Percentiles rank a stretch among this genome's conserved stretches.
These are phyloP conservation scores for Hippophae tibetana DNA, from an alignment of 306 rosid species.

Conservation along the genomic window DNA sequence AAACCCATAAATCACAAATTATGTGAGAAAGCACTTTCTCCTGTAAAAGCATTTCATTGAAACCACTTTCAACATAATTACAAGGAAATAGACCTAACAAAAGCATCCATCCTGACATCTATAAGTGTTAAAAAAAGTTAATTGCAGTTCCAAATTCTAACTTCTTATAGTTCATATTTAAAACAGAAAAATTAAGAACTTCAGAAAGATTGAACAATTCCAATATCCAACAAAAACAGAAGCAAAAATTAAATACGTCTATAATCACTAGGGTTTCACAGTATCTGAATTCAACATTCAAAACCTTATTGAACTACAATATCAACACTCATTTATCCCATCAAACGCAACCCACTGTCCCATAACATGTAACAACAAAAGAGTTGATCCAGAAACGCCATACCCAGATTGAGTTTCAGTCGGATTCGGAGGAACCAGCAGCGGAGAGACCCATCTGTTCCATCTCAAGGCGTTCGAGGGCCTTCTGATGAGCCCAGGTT, in stretches of 20 bases:
- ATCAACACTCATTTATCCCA: slow-evolving; percentile 16
- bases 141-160: too few species aligned
- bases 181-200: slow-evolving; percentile 1
- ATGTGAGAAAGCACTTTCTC: too few species aligned
- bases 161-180: background rate
- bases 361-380: slow-evolving; percentile 2
- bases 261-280: slow-evolving; percentile 8
- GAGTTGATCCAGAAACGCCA: slow-evolving; percentile 18
- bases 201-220: background rate
- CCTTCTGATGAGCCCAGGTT: slow-evolving; percentile 97
- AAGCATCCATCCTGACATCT: too few species aligned
- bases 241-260: slow-evolving; percentile 6
- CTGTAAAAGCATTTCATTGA: too few species aligned
- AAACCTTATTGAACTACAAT: slow-evolving; percentile 27
- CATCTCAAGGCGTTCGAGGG: slow-evolving; percentile 81
- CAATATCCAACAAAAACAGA: slow-evolving; percentile 1
- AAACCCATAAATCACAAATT: too few species aligned
- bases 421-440: slow-evolving; percentile 38
- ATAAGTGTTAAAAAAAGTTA: too few species aligned
- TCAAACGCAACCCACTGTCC: slow-evolving; percentile 14
- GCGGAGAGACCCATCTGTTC: slow-evolving; percentile 34
- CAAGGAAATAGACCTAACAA: too few species aligned
- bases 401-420: slow-evolving; percentile 24
- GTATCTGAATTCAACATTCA: slow-evolving; percentile 11
- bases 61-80: too few species aligned